These are phyloP conservation scores for Tulasnella sp. DNA, from an alignment of 768 basidiomycete genomes.

Conservation along the genomic window DNA sequence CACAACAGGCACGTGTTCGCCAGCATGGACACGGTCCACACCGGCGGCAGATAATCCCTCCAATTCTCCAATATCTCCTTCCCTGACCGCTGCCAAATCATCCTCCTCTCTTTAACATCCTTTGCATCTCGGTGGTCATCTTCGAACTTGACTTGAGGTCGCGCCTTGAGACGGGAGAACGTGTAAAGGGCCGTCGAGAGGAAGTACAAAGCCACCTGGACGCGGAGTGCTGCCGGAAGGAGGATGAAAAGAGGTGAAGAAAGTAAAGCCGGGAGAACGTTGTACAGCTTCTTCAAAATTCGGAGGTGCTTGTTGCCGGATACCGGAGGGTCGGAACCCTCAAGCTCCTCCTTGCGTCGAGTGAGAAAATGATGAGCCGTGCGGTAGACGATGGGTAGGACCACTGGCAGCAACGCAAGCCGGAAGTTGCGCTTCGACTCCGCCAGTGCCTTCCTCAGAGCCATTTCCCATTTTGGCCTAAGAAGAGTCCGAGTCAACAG, in stretches of 20 bases:
- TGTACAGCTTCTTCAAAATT: not conserved
- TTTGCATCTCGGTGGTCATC: not conserved
- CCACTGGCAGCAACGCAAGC: constrained; percentile 21
- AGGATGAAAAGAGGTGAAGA: constrained; percentile 27
- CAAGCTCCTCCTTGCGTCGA: not conserved
- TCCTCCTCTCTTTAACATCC: not conserved
- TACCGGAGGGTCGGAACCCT: not conserved
- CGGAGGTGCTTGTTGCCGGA: not conserved
- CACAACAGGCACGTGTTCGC: constrained; percentile 30
- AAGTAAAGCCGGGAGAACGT: constrained; percentile 17
- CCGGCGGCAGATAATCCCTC: constrained; percentile 28
- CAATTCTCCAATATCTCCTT: constrained; percentile 16
- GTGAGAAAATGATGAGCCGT: not conserved
- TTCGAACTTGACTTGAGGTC: not conserved
- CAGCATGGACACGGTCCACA: constrained; percentile 13
- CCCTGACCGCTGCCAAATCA: not conserved
- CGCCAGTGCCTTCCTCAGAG: not conserved
- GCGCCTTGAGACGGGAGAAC: constrained; percentile 12
- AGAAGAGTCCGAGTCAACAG: not conserved
- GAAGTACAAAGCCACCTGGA: constrained; percentile 27
- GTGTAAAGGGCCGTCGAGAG: constrained; percentile 20
- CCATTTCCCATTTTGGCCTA: constrained; percentile 1
- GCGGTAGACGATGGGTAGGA: constrained; percentile 28
- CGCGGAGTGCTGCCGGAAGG: constrained; percentile 14
- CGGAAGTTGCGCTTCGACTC: constrained; percentile 18